Conservation (phyloP, 352 stramenopile genomes). For the Phytophthora foliorum region DNA sequence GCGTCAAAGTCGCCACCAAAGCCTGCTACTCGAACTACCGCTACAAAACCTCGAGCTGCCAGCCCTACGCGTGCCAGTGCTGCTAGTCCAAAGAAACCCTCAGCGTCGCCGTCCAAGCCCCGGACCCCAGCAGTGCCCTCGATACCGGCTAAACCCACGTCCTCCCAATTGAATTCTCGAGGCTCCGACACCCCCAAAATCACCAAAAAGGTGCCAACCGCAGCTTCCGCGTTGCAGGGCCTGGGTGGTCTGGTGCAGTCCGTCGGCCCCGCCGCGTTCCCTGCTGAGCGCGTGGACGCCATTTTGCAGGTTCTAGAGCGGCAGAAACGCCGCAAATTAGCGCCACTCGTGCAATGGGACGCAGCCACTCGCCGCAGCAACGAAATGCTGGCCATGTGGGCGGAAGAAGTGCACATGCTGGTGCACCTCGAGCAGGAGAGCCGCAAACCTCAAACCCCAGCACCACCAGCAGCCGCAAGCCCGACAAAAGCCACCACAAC, state of each 20-base stretch:
- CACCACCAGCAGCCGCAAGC: neutral
- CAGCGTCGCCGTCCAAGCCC: conserved; percentile 14
- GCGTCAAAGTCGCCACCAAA: conserved; percentile 28
- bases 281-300: conserved; percentile 53
- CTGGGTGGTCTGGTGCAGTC: conserved; percentile 51
- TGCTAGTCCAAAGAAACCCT: conserved; percentile 14
- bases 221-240: conserved; percentile 41
- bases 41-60: conserved; percentile 20
- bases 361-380: conserved; percentile 56
- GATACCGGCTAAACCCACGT: conserved; percentile 1
- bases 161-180: conserved; percentile 11
- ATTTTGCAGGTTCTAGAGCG: conserved; percentile 54
- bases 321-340: conserved; percentile 42
- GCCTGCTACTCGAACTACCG: conserved; percentile 7
- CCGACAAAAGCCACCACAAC: conserved; percentile 20
- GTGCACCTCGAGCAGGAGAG: conserved; percentile 66
- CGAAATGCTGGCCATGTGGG: conserved; percentile 69
- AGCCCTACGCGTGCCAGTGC: conserved; percentile 16
- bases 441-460: conserved; percentile 59
- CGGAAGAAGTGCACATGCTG: conserved; percentile 67
- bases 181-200: conserved; percentile 2
- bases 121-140: conserved; percentile 1
- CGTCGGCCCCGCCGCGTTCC: conserved; percentile 46
- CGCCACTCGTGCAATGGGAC: conserved; percentile 62
- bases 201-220: conserved; percentile 27